phyloP scores from a whole-genome alignment of 2,329 filamentous ascomycete species.

The Aspergillus sp. region DNA sequence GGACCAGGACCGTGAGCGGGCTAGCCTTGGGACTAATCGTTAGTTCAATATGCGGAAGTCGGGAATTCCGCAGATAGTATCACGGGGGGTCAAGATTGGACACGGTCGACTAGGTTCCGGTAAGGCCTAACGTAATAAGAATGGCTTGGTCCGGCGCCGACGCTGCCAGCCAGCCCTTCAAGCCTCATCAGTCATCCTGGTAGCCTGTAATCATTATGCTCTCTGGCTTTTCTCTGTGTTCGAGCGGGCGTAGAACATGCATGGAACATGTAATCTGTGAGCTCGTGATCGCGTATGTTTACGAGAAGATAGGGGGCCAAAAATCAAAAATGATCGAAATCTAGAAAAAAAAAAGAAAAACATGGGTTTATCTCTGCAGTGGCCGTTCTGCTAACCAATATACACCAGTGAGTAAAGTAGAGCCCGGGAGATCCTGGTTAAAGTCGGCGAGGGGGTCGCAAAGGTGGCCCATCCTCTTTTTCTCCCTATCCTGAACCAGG shows the following conservation, averaged over 20 bases:
- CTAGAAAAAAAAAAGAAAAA: not conserved
- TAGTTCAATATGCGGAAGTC: slow-evolving; percentile 22
- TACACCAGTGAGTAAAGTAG: too few relatives aligned
- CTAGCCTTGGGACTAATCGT: slow-evolving; percentile 11
- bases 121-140: slow-evolving; percentile 20
- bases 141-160: slow-evolving; percentile 16
- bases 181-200: not conserved
- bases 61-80: slow-evolving; percentile 24
- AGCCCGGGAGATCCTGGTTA: not conserved
- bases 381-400: not conserved
- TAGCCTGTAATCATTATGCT: not conserved
- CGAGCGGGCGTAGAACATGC: slow-evolving; percentile 42
- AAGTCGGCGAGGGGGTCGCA: too few relatives aligned
- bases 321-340: not conserved
- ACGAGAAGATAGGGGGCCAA: not conserved
- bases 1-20: not conserved
- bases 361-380: not conserved
- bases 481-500: not conserved
- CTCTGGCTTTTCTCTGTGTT: slow-evolving; percentile 7
- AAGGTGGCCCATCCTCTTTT: too few relatives aligned
- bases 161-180: not conserved
- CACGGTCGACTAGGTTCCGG: not conserved
- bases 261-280: slow-evolving; percentile 35
- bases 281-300: not conserved
- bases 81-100: slow-evolving; percentile 17